phyloP scores from a whole-genome alignment of 768 basidiomycete genomes.

The Russula griseocarnosa region DNA sequence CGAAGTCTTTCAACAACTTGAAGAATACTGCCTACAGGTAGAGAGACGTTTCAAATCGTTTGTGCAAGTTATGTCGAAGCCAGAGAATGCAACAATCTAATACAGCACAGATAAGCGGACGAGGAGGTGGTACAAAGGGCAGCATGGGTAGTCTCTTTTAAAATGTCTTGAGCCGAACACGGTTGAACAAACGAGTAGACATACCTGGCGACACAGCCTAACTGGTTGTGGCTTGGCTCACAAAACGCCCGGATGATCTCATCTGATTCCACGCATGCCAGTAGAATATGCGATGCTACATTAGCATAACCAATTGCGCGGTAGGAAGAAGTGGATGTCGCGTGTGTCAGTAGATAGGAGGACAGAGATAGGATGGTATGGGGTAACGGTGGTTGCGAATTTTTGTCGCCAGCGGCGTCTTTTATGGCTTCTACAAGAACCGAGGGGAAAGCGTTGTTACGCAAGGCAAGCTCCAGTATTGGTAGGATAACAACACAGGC shows the following conservation, averaged over 20 bases:
- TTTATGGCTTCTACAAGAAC: constrained; percentile 43
- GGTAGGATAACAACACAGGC: constrained; percentile 56
- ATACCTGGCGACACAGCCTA: constrained; percentile 61
- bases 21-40: constrained; percentile 47
- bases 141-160: constrained; percentile 53
- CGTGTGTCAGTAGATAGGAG: constrained; percentile 65
- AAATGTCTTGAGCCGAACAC: background rate
- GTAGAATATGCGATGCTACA: constrained; percentile 51
- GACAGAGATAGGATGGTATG: constrained; percentile 53
- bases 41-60: constrained; percentile 51
- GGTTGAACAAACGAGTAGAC: constrained; percentile 18
- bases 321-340: constrained; percentile 54
- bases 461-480: constrained; percentile 55
- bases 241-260: constrained; percentile 47
- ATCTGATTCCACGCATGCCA: constrained; percentile 49
- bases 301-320: constrained; percentile 61
- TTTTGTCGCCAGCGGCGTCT: constrained; percentile 30
- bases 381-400: constrained; percentile 38
- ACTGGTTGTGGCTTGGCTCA: constrained; percentile 42
- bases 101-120: constrained; percentile 52
- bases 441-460: constrained; percentile 48
- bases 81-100: constrained; percentile 68
- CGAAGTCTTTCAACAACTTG: background rate
- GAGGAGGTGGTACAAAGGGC: constrained; percentile 38
- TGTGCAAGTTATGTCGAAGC: constrained; percentile 68